These are phyloP conservation scores for Phascolomyces articulosus DNA, from an alignment of 371 early-diverging fungal species.

Conservation along the genomic window DNA sequence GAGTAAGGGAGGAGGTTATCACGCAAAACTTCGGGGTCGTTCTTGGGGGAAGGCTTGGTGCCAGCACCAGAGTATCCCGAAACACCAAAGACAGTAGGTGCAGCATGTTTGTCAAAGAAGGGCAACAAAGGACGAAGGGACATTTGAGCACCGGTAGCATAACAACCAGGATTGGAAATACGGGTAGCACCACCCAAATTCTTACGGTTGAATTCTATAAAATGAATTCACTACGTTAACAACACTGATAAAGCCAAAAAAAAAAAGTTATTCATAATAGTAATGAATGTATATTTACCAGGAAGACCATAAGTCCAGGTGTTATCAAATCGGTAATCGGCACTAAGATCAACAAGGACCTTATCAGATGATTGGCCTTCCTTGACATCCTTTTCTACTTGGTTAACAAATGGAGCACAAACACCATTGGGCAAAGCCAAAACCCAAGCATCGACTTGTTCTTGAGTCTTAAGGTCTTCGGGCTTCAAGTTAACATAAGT, in stretches of 20 bases:
- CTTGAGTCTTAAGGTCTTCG: conserved; percentile 64
- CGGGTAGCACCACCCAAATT: conserved; percentile 60
- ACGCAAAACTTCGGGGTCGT: conserved; percentile 79
- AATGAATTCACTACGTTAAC: no score
- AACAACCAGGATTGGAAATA: conserved; percentile 97
- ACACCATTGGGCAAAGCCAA: conserved; percentile 95
- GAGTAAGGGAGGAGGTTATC: conserved; percentile 93
- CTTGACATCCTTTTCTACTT: conserved; percentile 62
- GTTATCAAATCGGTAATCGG: conserved; percentile 90
- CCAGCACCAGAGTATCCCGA: conserved; percentile 98
- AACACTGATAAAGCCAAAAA: no score
- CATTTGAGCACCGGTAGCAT: conserved; percentile 95
- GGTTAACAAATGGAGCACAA: conserved; percentile 90
- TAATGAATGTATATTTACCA: conserved; percentile 26
- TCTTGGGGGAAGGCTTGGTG: conserved; percentile 93
- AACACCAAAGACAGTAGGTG: conserved; percentile 91
- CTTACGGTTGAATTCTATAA: conserved; percentile 69
- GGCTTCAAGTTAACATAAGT: conserved; percentile 82
- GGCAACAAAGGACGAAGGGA: conserved; percentile 81
- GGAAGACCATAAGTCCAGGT: conserved; percentile 95
- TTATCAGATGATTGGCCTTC: conserved; percentile 52
- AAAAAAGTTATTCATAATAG: no score
- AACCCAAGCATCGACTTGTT: conserved; percentile 91
- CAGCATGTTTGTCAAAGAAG: conserved; percentile 55
- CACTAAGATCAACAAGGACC: conserved; percentile 87